Conservation (phyloP, 306 rosid genomes). For the Corylus avellana region DNA sequence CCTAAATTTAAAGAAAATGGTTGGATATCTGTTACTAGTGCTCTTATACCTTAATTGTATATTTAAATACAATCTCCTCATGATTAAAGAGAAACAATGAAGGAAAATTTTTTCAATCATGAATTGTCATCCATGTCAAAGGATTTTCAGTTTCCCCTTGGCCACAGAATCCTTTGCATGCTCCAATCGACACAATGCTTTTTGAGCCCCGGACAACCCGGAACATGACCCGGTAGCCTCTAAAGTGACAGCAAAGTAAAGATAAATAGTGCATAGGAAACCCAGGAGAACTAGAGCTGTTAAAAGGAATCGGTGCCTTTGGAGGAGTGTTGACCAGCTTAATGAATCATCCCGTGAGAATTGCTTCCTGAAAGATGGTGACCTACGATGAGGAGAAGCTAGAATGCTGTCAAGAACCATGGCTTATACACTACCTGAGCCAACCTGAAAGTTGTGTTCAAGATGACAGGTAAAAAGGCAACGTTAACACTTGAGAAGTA, state of each 20-base stretch:
- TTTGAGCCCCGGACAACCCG: conserved; percentile 61
- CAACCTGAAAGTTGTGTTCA: conserved; percentile 36
- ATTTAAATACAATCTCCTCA: not conserved
- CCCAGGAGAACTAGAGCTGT: conserved; percentile 63
- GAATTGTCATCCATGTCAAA: conserved; percentile 35
- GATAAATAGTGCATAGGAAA: conserved; percentile 77
- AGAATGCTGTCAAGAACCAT: conserved; percentile 83
- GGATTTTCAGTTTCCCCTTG: conserved; percentile 78
- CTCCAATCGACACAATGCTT: conserved; percentile 67
- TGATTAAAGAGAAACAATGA: conserved; percentile 12
- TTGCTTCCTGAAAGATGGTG: conserved; percentile 68
- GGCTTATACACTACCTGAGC: conserved; percentile 36
- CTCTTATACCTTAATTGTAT: not conserved
- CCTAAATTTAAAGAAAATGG: no score
- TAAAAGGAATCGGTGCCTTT: conserved; percentile 86
- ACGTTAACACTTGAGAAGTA: not conserved
- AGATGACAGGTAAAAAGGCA: not conserved
- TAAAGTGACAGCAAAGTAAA: conserved; percentile 81
- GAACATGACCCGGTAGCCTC: conserved; percentile 59
- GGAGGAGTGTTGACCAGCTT: conserved; percentile 69
- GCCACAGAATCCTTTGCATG: conserved; percentile 59
- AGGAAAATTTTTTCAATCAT: not conserved
- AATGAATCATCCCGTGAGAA: conserved; percentile 67
- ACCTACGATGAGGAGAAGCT: conserved; percentile 66
- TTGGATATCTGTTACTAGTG: no score